Evolutionary conservation across 2,329 filamentous ascomycete genomes (phyloP), one percentile per base, ranked within the genome.

Genomic region (Kalaharituber pfeilii): DNA sequence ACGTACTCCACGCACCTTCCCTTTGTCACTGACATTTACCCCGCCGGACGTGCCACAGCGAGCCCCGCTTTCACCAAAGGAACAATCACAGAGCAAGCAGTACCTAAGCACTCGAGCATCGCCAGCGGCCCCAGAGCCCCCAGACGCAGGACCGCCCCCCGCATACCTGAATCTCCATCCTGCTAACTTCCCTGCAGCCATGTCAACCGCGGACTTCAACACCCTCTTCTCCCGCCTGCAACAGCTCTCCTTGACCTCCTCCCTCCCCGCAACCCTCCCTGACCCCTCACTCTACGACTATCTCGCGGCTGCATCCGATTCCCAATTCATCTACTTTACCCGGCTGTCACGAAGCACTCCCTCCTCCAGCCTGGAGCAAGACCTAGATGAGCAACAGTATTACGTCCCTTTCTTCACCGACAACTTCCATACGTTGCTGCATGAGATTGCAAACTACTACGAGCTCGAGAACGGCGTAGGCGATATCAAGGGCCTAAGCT

Each of bases 401-500:
- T 47, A 47, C 42, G 42, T 47, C 42, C 42, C 42, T 2, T 47
- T 47, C 22, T 47, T 47, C 6, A 47, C 42, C 5, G 42, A 47
- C 42, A 47, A 47, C 22, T 47, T 47, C 42, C 42, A 47, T 22
- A 47, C 42, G n/a, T 22, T 47, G 18, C 42, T 47, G 13, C 42
- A 47, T 25, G 42, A 47, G 42, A 47, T 47, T 47, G 42, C 42
- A 47, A 47, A 47, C 5, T 47, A 47, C 22, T 22, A 47, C 22
- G 42, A 47, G 18, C 42, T 47, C 15, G 11, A 22, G 5, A 25
- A 25, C 42, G 42, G 42, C 5, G 42, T 47, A 1, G 42, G 15
- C 13, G 42, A 47, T 47, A 47, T 47, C 15, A 47, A 47, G 42
- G 42, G 42, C 11, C n/a, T 47, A 6, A 47, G 42, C 11, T 11